Base-by-base conservation (phyloP, 2,329 filamentous ascomycete genomes). In the Microdochium trichocladiopsis region DNA sequence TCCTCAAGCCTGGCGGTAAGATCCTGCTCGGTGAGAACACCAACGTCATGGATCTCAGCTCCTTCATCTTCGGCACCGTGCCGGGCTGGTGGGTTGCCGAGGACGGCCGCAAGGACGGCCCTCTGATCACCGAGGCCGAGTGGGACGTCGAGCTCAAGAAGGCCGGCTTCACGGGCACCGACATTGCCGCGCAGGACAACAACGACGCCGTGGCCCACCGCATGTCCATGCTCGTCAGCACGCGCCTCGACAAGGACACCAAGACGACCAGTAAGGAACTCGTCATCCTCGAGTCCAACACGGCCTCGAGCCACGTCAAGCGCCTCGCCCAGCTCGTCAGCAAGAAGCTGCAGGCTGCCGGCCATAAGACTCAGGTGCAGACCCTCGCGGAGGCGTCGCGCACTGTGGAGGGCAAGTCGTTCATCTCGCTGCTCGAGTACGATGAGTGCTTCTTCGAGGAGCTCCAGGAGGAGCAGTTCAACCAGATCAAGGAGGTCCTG, bases 1-100 rank as follows among this genome's bases (percentile, higher is more conserved):
- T 58, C 4, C 50, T 59, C 12, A 51, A 51, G 37, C 54, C 56
- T 11, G 50, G 50, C 31, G 57, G 56, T 10, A 47, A 33, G 10
- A 48, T 54, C n/a, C n/a, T 55, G 25, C 25, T 55, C 4, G 16
- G 48, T 23, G 55, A 57, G 43, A 43, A 25, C 28, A 24, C 22
- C 21, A 48, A 25, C 12, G 18, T 24, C n/a, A 23, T 24, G 24
- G 41, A 51, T 16, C 21, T 43, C 24, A 37, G 21, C 23, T 23
- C 37, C 50, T 48, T 31, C 50, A 25, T 48, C 37, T 51, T 48
- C n/a, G 50, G 31, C n/a, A 24, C 25, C 11, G 18, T 51, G 9
- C 41, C 45, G 6, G 50, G 50, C 3, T 51, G 50, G 50, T 51
- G 50, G 50, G 23, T 51, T 21, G 23, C 24, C 43, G 24, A 31